Evolutionary conservation across 805 yeast genomes (phyloP), one percentile per base, ranked within the genome.

Genomic region (Zygoascus flipseniorum): DNA sequence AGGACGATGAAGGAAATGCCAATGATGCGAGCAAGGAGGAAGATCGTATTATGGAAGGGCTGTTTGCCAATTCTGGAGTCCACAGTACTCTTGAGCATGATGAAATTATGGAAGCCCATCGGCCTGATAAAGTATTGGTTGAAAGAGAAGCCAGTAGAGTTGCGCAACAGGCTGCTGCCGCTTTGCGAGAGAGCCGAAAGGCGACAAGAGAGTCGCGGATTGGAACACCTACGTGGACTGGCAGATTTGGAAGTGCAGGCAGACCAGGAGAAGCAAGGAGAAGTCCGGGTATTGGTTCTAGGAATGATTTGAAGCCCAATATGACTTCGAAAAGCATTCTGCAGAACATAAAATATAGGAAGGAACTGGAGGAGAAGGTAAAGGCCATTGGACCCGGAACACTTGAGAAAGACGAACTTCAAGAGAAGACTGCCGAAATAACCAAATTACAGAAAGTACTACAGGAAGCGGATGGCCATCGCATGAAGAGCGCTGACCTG

Each of bases 201-300:
- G 65, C 70, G 20, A 74, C 89, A 0, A 65, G 75, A 32, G 62
- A 61, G 43, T 68, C 77, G 1, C 66, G 66, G 26, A 73, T 90
- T 31, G 96, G 96, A 4, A 82, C 85, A 0, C 98, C 97, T 0
- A 92, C 99, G 0, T 93, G 97, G 95, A 92, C 99, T 0, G 99
- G 99, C 0, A 80, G 79, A 59, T 88, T 84, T 73, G 99, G 99
- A 0, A 67, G 71, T 18, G 96, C 96, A 0, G 97, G 96, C 1
- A 78, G 74, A 58, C 37, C 51, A 5, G 31, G 18, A 18, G 43
- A 19, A 11, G 10, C 4, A 31, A 16, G 28, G 35, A 28, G 42
- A 32, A 28, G 46, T 13, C 56, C 28, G 18, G 49, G 47, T 44
- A 41, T 48, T n/a, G 50, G 39, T 14, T 13, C 18, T 26, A 47